These are phyloP conservation scores for Silene uniflora DNA, from an alignment of 148 eudicot species.

Conservation along the genomic window DNA sequence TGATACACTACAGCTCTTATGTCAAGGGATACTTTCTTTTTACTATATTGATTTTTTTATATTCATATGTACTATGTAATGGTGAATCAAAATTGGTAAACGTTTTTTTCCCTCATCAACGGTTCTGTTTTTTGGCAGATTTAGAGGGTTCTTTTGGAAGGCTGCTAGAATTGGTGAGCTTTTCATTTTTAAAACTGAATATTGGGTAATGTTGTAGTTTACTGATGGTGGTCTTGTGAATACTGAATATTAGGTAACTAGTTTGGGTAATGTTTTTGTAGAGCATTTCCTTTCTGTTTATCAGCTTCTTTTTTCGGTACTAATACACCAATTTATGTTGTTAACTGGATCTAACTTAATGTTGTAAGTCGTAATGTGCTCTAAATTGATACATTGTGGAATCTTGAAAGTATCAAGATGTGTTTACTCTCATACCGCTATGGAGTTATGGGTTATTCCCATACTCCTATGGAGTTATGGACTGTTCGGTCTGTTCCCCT, in stretches of 20 bases:
- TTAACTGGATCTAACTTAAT: neutral
- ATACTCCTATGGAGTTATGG: too few relatives aligned
- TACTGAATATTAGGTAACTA: too few relatives aligned
- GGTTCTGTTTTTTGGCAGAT: slow-evolving; percentile 45
- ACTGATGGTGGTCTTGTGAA: too few relatives aligned
- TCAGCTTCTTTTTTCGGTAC: neutral
- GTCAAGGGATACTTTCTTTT: neutral
- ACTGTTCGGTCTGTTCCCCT: too few relatives aligned
- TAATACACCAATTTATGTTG: neutral
- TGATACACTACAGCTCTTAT: neutral
- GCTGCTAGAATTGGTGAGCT: slow-evolving; percentile 88
- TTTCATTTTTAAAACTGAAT: neutral
- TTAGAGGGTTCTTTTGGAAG: slow-evolving; percentile 97
- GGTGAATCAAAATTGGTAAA: neutral
- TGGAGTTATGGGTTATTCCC: too few relatives aligned
- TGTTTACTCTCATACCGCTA: too few relatives aligned
- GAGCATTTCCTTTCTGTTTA: too few relatives aligned
- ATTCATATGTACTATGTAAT: neutral
- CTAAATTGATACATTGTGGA: too few relatives aligned
- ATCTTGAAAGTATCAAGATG: too few relatives aligned
- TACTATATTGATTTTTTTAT: neutral
- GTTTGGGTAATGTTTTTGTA: too few relatives aligned
- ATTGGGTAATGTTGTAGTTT: neutral
- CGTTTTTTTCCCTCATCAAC: slow-evolving; percentile 12
- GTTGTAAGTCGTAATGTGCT: too few relatives aligned